Conservation (phyloP, 192 early-diverging fungal genomes). For the Entophlyctis luteolus region DNA sequence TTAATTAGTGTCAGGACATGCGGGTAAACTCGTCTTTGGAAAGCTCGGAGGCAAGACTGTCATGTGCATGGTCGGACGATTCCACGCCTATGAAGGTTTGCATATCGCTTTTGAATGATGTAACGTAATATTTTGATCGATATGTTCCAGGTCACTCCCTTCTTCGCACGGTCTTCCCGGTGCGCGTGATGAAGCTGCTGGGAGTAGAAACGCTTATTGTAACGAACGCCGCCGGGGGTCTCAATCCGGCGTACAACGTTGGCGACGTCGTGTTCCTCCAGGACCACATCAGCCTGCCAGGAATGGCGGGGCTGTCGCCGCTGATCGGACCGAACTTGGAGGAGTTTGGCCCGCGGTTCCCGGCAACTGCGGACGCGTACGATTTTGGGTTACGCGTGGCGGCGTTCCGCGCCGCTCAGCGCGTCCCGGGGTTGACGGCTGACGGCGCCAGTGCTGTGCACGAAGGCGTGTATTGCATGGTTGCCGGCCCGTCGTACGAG, state of each 20-base stretch:
- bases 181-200: conserved; percentile 79
- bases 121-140: neutral
- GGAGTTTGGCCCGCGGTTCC: conserved; percentile 82
- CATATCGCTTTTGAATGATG: neutral
- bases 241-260: conserved; percentile 71
- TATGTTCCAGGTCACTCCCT: conserved; percentile 59
- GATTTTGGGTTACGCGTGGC: conserved; percentile 69
- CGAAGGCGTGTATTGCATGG: conserved; percentile 79
- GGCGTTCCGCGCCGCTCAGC: conserved; percentile 61
- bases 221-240: conserved; percentile 81
- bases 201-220: conserved; percentile 76
- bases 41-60: conserved; percentile 65
- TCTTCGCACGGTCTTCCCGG: conserved; percentile 74
- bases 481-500: conserved; percentile 90
- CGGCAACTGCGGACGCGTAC: conserved; percentile 81
- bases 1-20: conserved; percentile 51
- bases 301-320: conserved; percentile 54
- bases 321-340: conserved; percentile 81
- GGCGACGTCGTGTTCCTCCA: conserved; percentile 81
- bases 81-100: conserved; percentile 81
- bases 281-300: conserved; percentile 53
- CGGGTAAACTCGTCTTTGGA: conserved; percentile 81
- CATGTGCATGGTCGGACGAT: conserved; percentile 85
- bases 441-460: conserved; percentile 63
- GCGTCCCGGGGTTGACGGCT: conserved; percentile 39